A percentile compares a stretch with the other conserved stretches of the same genome.
Conservation (phyloP, 306 rosid species). For the Luffa acutangula region DNA sequence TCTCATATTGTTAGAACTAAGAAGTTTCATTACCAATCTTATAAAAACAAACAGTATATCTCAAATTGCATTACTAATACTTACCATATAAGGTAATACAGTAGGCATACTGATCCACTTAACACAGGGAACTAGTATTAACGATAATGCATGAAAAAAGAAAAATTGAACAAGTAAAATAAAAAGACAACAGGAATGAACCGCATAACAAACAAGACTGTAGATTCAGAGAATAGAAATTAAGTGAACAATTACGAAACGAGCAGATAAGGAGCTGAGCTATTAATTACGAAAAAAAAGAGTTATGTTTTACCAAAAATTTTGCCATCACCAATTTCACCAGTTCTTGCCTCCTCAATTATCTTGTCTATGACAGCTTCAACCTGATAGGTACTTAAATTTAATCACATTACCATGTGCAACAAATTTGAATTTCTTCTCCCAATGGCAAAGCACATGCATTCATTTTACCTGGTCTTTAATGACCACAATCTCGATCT, state of each 20-base stretch:
- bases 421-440: not conserved
- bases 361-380: constrained; percentile 64
- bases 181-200: not conserved
- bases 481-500: constrained; percentile 83
- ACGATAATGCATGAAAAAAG: not conserved
- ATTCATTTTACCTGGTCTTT: constrained; percentile 58
- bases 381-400: constrained; percentile 30
- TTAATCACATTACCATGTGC: not conserved
- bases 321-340: constrained; percentile 96
- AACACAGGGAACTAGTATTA: not conserved
- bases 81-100: not conserved
- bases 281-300: not conserved
- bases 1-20: not conserved
- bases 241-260: not conserved
- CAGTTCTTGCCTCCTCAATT: constrained; percentile 69
- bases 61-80: not conserved
- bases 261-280: not conserved
- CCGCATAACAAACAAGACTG: not conserved
- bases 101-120: not conserved
- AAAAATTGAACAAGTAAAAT: not conserved
- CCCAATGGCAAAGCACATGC: not conserved
- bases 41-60: not conserved
- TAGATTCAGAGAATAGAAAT: not conserved
- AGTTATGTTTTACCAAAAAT: constrained; percentile 54
- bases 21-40: not conserved